Percentiles rank a stretch among this genome's conserved stretches.
Conservation (phyloP, 129 eudicot species). For the Saposhnikovia divaricata region DNA sequence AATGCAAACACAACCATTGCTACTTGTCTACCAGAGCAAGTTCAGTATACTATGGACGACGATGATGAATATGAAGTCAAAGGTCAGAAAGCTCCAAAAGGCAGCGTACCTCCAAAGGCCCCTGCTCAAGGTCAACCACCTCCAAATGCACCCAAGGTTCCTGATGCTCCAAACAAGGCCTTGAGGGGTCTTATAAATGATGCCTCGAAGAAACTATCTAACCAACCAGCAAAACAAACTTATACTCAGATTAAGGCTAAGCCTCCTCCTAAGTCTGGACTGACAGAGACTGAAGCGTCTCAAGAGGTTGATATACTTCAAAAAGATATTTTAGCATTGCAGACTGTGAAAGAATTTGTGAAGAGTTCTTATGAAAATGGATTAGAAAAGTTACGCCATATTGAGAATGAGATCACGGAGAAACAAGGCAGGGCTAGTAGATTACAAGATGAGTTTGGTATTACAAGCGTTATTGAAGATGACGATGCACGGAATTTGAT, state of each 20-base stretch:
- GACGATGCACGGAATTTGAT: slow-evolving; percentile 71
- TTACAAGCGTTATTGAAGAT: slow-evolving; percentile 56
- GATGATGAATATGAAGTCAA: slow-evolving; percentile 54
- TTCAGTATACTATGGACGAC: slow-evolving; percentile 45
- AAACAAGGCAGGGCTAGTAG: slow-evolving; percentile 49
- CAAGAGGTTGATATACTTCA: slow-evolving; percentile 77
- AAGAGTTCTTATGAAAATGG: slow-evolving; percentile 79
- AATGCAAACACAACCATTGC: slow-evolving; percentile 92
- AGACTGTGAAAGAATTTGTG: slow-evolving; percentile 81
- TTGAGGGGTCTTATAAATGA: slow-evolving; percentile 33
- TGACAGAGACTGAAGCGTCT: slow-evolving; percentile 45
- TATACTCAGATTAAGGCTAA: slow-evolving; percentile 11
- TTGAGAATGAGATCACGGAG: slow-evolving; percentile 56
- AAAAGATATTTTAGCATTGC: slow-evolving; percentile 62
- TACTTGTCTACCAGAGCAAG: slow-evolving; percentile 65
- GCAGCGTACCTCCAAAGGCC: slow-evolving; percentile 14
- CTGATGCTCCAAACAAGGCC: slow-evolving; percentile 38
- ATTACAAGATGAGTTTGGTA: slow-evolving; percentile 66
- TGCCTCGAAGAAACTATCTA: slow-evolving; percentile 26
- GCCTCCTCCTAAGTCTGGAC: slow-evolving; percentile 37
- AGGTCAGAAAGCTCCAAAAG: slow-evolving; percentile 17
- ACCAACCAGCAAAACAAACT: slow-evolving; percentile 4
- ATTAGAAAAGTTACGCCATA: slow-evolving; percentile 45
- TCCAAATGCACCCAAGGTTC: slow-evolving; percentile 34
- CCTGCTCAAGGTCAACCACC: slow-evolving; percentile 12